These are phyloP conservation scores for Echium plantagineum DNA, from an alignment of 257 asterid genomes.

Conservation along the genomic window DNA sequence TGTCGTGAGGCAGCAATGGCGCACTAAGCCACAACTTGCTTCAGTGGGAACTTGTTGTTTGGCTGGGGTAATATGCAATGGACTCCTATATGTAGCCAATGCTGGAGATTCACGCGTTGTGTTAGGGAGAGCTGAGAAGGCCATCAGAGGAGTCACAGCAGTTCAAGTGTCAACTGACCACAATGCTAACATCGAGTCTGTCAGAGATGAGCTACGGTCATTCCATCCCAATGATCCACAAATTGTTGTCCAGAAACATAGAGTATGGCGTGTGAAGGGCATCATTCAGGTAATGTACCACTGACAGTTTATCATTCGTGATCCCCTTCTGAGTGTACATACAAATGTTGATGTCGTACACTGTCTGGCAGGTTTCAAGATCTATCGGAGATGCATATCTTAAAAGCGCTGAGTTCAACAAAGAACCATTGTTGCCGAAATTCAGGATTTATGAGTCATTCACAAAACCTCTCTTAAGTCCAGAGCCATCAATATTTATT, in stretches of 20 bases:
- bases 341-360: neutral
- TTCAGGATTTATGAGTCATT: constrained; percentile 15
- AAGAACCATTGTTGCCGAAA: constrained; percentile 20
- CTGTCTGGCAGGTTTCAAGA: constrained; percentile 18
- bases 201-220: constrained; percentile 61
- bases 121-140: constrained; percentile 59
- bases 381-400: constrained; percentile 29
- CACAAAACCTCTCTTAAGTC: constrained; percentile 17
- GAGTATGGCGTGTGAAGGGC: constrained; percentile 88
- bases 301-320: neutral
- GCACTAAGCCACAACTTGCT: constrained; percentile 18
- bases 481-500: constrained; percentile 18
- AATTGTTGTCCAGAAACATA: constrained; percentile 69
- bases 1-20: constrained; percentile 16
- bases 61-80: constrained; percentile 63
- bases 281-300: constrained; percentile 54
- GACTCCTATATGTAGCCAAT: constrained; percentile 61
- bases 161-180: constrained; percentile 70
- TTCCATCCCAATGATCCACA: constrained; percentile 78
- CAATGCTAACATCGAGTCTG: constrained; percentile 61
- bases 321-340: neutral
- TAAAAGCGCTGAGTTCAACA: constrained; percentile 17
- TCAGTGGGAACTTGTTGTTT: constrained; percentile 26
- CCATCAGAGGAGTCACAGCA: constrained; percentile 59
- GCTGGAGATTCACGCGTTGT: constrained; percentile 85